Evolutionary conservation across 495 filamentous ascomycete species (phyloP).

Genomic region (Talaromyces adpressus): DNA sequence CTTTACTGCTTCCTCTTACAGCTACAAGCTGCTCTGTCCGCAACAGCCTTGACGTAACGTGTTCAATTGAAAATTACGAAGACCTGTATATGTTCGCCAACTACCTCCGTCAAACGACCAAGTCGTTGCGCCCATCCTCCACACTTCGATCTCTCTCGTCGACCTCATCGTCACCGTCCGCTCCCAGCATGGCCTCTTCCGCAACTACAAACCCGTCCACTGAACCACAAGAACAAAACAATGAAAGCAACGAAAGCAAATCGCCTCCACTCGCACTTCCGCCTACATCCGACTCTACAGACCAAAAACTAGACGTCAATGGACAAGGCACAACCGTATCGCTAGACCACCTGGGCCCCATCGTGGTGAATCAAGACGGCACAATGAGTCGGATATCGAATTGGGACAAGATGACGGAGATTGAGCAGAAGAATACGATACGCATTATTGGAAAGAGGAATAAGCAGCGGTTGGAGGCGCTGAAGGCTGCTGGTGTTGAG

Average conservation of each 20-base stretch:
- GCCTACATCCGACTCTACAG: background rate
- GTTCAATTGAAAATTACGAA: background rate
- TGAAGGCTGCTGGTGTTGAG: slow-evolving; percentile 31
- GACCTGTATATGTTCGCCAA: background rate
- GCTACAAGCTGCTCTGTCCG: background rate
- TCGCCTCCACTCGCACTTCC: slow-evolving; percentile 1
- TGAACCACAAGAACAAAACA: background rate
- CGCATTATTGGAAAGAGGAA: slow-evolving; percentile 58
- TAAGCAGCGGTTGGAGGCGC: slow-evolving; percentile 47
- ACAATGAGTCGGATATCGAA: slow-evolving; percentile 58
- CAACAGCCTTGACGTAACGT: background rate
- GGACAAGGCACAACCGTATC: slow-evolving; percentile 35
- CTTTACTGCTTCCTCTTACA: background rate
- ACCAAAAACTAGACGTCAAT: slow-evolving; percentile 38
- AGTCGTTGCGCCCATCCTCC: background rate
- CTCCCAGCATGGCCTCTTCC: background rate
- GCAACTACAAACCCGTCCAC: background rate
- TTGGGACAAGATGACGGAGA: slow-evolving; percentile 59
- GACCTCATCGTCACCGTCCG: background rate
- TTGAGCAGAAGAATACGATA: slow-evolving; percentile 54
- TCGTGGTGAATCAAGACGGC: slow-evolving; percentile 63
- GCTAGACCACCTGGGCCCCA: slow-evolving; percentile 55
- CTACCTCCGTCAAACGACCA: slow-evolving; percentile 1
- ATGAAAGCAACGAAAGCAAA: background rate
- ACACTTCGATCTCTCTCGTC: background rate